These are phyloP conservation scores for Solanum tarijense DNA, from an alignment of 257 asterid species.

Conservation along the genomic window DNA sequence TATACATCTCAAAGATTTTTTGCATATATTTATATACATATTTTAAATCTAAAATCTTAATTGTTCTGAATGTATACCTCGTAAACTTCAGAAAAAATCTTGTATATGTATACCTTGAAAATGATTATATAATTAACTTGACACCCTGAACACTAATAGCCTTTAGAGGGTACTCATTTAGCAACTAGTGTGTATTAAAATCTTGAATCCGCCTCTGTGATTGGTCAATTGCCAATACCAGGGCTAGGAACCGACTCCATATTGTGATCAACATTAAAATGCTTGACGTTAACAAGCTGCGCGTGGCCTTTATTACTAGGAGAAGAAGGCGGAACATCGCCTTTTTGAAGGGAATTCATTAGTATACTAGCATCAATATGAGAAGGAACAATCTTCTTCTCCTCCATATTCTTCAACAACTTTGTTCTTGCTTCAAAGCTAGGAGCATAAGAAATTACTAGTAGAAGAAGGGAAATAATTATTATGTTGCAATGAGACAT, in stretches of 20 bases:
- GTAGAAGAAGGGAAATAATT: background rate
- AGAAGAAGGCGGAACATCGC: conserved; percentile 7
- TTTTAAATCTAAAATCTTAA: background rate
- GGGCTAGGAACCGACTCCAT: conserved; percentile 21
- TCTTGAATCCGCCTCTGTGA: background rate
- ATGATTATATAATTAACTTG: background rate
- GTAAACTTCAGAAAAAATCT: background rate
- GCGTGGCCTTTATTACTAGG: conserved; percentile 10
- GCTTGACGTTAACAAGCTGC: background rate
- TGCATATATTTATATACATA: background rate
- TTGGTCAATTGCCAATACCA: conserved; percentile 7
- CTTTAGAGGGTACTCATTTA: background rate
- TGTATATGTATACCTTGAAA: background rate
- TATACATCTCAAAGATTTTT: background rate
- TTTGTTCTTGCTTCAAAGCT: conserved; percentile 18
- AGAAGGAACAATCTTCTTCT: background rate
- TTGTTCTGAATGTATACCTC: too few relatives aligned
- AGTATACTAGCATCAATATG: background rate
- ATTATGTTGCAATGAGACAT: conserved; percentile 5
- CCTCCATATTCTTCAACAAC: background rate
- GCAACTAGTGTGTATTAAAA: background rate
- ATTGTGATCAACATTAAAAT: background rate
- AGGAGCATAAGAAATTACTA: conserved; percentile 2
- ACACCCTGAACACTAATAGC: background rate
- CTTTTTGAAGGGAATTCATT: conserved; percentile 11